Conservation (phyloP, 2,329 filamentous ascomycete genomes). For the Rutstroemia sydowiana region DNA sequence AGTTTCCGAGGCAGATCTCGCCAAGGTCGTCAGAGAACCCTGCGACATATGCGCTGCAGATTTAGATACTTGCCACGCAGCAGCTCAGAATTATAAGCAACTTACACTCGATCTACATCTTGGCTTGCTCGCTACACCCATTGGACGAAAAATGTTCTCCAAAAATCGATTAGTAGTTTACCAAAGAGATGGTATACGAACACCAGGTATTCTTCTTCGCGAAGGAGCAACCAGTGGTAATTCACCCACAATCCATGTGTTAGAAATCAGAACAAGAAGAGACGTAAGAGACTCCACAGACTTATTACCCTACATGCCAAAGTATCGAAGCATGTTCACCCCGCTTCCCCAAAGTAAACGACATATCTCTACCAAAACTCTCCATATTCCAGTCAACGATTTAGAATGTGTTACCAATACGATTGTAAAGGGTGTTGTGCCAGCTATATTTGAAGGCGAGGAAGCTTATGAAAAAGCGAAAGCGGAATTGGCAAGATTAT, state of each 20-base stretch:
- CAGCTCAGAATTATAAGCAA: slow-evolving; percentile 70
- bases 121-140: slow-evolving; percentile 67
- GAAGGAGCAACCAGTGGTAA: slow-evolving; percentile 63
- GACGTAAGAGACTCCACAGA: slow-evolving; percentile 73
- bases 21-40: slow-evolving; percentile 78
- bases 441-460: slow-evolving; percentile 49
- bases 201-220: slow-evolving; percentile 69
- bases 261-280: slow-evolving; percentile 66
- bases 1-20: slow-evolving; percentile 82
- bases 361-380: slow-evolving; percentile 60
- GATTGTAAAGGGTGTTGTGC: slow-evolving; percentile 49
- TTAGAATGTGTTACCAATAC: slow-evolving; percentile 80
- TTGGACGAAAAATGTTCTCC: slow-evolving; percentile 73
- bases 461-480: slow-evolving; percentile 49
- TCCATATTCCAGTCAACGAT: slow-evolving; percentile 66
- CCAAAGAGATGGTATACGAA: slow-evolving; percentile 75
- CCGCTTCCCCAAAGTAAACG: slow-evolving; percentile 58
- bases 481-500: slow-evolving; percentile 61
- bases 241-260: slow-evolving; percentile 64
- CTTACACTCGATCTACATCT: slow-evolving; percentile 77
- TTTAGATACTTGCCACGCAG: slow-evolving; percentile 73
- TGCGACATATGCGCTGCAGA: slow-evolving; percentile 76
- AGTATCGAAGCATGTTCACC: slow-evolving; percentile 61
- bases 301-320: slow-evolving; percentile 72
- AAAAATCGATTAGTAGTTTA: slow-evolving; percentile 75